These are phyloP conservation scores for Cladosporium sp. DNA, from an alignment of 2,329 filamentous ascomycete genomes.

Conservation along the genomic window DNA sequence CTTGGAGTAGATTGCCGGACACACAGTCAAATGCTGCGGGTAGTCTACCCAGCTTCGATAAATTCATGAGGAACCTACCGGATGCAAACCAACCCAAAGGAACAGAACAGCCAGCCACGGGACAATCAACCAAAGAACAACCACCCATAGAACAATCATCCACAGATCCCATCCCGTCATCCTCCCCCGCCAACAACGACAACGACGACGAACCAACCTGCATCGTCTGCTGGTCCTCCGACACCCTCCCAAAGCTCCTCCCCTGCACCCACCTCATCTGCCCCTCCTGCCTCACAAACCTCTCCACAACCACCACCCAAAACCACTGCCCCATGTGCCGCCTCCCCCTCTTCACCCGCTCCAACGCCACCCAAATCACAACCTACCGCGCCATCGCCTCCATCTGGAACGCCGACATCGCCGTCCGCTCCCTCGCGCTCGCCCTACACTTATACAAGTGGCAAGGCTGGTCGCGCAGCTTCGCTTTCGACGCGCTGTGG, in stretches of 20 bases:
- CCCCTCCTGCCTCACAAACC: not conserved
- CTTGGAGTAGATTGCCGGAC: not conserved
- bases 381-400: not conserved
- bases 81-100: not conserved
- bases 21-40: not conserved
- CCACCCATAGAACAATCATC: not conserved
- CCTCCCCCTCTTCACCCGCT: not conserved
- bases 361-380: not conserved
- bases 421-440: not conserved
- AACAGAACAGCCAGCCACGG: not conserved
- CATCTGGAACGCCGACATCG: not conserved
- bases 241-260: not conserved
- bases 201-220: not conserved
- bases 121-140: no score
- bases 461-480: not conserved
- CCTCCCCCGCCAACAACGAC: not conserved
- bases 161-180: not conserved
- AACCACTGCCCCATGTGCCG: slow-evolving; percentile 1
- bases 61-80: not conserved
- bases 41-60: not conserved
- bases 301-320: not conserved
- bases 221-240: slow-evolving; percentile 5
- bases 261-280: slow-evolving; percentile 2
- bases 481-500: not conserved
- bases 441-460: not conserved